A percentile compares a stretch with the other conserved stretches of the same genome.
phyloP scores from a whole-genome alignment of 345 rosid genomes.

The Populus nigra region DNA sequence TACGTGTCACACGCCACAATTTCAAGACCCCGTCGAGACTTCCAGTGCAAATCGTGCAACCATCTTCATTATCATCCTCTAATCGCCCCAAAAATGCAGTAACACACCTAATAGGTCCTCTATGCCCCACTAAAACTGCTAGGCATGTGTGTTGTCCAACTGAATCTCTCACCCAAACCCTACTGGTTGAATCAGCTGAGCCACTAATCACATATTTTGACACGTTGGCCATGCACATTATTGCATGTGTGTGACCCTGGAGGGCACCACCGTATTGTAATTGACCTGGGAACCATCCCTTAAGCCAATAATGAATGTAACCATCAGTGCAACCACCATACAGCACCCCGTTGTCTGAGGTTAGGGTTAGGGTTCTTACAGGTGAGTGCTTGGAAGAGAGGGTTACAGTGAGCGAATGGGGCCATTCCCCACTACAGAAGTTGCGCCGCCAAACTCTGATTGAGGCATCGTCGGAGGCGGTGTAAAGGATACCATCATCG shows the following conservation, averaged over 20 bases:
- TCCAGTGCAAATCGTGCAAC: conserved; percentile 45
- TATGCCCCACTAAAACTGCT: conserved; percentile 40
- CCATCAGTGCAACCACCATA: conserved; percentile 61
- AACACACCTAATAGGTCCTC: conserved; percentile 45
- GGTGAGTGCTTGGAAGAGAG: conserved; percentile 49
- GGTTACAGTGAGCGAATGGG: conserved; percentile 41
- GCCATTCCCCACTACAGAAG: conserved; percentile 28
- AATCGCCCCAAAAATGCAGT: conserved; percentile 26
- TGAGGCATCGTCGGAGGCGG: conserved; percentile 57
- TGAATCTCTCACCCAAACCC: conserved; percentile 44
- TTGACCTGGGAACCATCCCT: conserved; percentile 44
- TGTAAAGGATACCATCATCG: conserved; percentile 44
- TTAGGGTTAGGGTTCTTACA: conserved; percentile 41
- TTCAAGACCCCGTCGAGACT: conserved; percentile 58
- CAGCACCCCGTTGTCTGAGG: conserved; percentile 30
- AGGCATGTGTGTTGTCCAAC: conserved; percentile 39
- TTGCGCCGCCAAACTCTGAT: conserved; percentile 46
- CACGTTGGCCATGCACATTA: conserved; percentile 42
- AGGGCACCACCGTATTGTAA: conserved; percentile 47
- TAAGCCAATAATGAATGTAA: conserved; percentile 48
- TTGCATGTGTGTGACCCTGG: conserved; percentile 59
- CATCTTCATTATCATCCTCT: conserved; percentile 34
- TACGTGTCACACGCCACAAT: conserved; percentile 37
- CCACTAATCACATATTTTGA: conserved; percentile 43
- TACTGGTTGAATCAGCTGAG: conserved; percentile 46